Percentiles rank a stretch among this genome's conserved stretches.
phyloP scores from a whole-genome alignment of 1,284 basidiomycete species.

The Trametes versicolor region DNA sequence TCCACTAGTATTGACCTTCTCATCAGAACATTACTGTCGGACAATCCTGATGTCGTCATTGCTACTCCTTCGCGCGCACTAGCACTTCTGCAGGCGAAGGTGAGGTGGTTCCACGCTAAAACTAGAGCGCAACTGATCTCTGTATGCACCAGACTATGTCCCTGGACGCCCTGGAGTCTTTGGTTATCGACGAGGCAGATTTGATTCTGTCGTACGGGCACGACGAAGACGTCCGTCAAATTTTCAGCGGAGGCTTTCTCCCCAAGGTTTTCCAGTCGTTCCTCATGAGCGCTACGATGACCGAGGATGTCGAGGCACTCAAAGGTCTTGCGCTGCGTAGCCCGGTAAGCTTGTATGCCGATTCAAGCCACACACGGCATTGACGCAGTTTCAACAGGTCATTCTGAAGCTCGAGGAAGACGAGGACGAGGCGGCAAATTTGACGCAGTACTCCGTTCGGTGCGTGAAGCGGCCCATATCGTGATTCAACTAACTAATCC shows the following conservation, averaged over 20 bases:
- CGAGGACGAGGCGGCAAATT: constrained; percentile 78
- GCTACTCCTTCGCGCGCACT: constrained; percentile 91
- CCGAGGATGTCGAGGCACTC: constrained; percentile 92
- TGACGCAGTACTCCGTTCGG: constrained; percentile 91
- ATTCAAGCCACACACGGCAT: neutral
- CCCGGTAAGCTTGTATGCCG: constrained; percentile 67
- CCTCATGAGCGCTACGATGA: constrained; percentile 98
- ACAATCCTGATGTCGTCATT: constrained; percentile 93
- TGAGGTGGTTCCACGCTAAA: constrained; percentile 37
- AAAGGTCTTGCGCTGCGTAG: constrained; percentile 90
- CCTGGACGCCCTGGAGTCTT: constrained; percentile 76
- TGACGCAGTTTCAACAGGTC: constrained; percentile 59
- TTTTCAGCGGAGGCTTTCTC: constrained; percentile 81
- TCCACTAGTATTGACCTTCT: neutral
- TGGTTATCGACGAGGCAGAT: constrained; percentile 99
- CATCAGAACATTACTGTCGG: constrained; percentile 79
- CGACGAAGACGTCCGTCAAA: constrained; percentile 89
- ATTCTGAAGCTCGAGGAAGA: constrained; percentile 89
- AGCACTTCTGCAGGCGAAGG: constrained; percentile 83
- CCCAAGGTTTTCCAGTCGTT: constrained; percentile 95
- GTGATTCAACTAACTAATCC: constrained; percentile 20
- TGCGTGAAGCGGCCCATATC: constrained; percentile 41
- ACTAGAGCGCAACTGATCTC: neutral
- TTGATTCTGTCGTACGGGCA: constrained; percentile 98
- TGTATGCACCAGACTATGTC: constrained; percentile 59